Conservation (phyloP, 805 yeast genomes). For the Blastobotrys americana region DNA sequence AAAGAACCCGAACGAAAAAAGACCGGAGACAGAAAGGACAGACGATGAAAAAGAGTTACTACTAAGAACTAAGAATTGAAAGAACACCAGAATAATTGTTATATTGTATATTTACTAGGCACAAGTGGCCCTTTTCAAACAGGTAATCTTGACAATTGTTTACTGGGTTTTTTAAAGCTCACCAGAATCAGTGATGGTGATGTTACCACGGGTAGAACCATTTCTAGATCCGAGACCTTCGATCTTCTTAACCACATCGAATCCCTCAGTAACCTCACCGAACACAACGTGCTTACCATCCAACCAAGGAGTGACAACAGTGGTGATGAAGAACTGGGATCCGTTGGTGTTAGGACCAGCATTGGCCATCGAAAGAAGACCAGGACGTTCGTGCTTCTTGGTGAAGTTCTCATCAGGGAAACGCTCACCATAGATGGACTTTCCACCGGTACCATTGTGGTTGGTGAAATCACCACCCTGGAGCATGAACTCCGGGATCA, state of each 20-base stretch:
- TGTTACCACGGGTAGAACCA: conserved; percentile 59
- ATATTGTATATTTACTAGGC: conserved; percentile 1
- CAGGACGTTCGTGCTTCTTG: conserved; percentile 69
- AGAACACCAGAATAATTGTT: no score
- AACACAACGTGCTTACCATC: conserved; percentile 94
- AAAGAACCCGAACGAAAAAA: neutral
- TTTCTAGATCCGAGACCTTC: conserved; percentile 65
- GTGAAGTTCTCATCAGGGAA: conserved; percentile 72
- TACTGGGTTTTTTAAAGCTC: conserved; percentile 51
- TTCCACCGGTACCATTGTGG: conserved; percentile 90
- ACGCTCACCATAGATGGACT: conserved; percentile 67
- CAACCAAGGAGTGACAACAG: conserved; percentile 80
- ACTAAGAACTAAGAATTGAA: no score
- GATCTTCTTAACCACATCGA: conserved; percentile 76
- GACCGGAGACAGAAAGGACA: neutral
- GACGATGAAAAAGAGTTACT: neutral
- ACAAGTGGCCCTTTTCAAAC: no score
- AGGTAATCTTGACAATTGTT: no score
- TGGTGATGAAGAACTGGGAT: conserved; percentile 93
- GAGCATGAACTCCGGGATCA: conserved; percentile 92
- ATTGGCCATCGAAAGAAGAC: conserved; percentile 92
- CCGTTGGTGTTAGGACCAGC: conserved; percentile 99
- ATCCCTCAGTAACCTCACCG: conserved; percentile 84
- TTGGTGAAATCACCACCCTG: conserved; percentile 89
- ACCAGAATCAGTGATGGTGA: conserved; percentile 59